These are phyloP conservation scores for Penicillium nucicola DNA, from an alignment of 495 filamentous ascomycete species.

Conservation along the genomic window DNA sequence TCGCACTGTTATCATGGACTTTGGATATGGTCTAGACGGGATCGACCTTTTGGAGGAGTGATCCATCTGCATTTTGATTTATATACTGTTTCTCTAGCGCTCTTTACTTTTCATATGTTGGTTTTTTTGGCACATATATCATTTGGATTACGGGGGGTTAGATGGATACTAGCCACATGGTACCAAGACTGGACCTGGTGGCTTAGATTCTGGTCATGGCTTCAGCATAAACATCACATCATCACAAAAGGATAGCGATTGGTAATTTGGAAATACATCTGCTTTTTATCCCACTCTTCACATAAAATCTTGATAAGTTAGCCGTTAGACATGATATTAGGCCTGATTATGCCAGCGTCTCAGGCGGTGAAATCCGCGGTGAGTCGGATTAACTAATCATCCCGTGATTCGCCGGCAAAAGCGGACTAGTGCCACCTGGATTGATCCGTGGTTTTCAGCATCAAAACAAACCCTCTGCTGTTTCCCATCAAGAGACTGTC, in stretches of 20 bases:
- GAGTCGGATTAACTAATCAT: slow-evolving; percentile 14
- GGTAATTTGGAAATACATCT: neutral
- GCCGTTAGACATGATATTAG: neutral
- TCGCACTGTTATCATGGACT: slow-evolving; percentile 85
- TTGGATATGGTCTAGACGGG: slow-evolving; percentile 49
- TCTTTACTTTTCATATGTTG: slow-evolving; percentile 8
- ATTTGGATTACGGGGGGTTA: slow-evolving; percentile 15
- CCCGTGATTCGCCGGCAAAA: slow-evolving; percentile 27
- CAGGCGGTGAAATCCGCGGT: neutral
- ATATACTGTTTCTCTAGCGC: slow-evolving; percentile 14
- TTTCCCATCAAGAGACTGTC: slow-evolving; percentile 24
- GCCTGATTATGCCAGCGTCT: neutral
- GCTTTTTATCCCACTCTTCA: too few species aligned
- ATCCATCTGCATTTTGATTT: slow-evolving; percentile 11
- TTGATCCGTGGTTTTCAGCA: slow-evolving; percentile 43
- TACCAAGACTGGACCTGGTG: neutral
- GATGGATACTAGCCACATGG: slow-evolving; percentile 3
- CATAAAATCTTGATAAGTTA: too few species aligned
- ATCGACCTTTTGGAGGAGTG: slow-evolving; percentile 47
- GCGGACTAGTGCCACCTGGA: slow-evolving; percentile 24
- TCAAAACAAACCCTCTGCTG: slow-evolving; percentile 36
- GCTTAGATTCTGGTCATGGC: slow-evolving; percentile 6
- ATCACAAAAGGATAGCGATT: neutral
- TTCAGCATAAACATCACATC: neutral
- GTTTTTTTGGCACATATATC: slow-evolving; percentile 11